Evolutionary conservation across 2,329 filamentous ascomycete species (phyloP), one percentile per base, ranked within the genome.

Genomic region (Neonectria neomacrospora): DNA sequence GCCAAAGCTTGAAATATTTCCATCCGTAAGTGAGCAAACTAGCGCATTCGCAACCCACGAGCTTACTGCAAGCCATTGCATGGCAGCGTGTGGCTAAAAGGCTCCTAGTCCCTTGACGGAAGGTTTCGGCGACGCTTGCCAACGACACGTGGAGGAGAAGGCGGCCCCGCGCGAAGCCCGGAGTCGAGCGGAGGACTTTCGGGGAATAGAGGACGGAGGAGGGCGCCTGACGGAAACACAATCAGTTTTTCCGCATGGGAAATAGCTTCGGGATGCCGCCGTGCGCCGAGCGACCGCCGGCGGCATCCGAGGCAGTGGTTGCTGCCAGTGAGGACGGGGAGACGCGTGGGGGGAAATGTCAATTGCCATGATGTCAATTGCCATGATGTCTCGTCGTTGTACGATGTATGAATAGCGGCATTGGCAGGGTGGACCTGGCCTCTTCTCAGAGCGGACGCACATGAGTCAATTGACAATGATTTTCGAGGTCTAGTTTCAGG

Each of bases 271-370:
- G 51, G 58, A 50, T 50, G n/a, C 42, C 58, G 58, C 58, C 58
- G 58, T 48, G 32, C 42, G 58, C 53, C 53, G 45, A 61, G 47
- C 28, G 32, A 23, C 44, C 45, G 11, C 32, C 58, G 58, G 53
- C 28, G 37, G 53, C 16, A 61, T 47, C 58, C 58, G 53, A 61
- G 45, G 28, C 14, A n/a, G 22, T 16, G 26, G 42, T n/a, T 26
- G 42, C 32, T 44, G 51, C n/a, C 34, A 52, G 53, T 32, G 42
- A 55, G 22, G 12, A 58, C 41, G 9, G 18, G 16, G 23, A 44
- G 41, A 28, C 55, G 55, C 47, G 39, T 58, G 56, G 39, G n/a
- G n/a, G n/a, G n/a, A n/a, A n/a, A n/a, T n/a, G n/a, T n/a, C n/a
- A n/a, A n/a, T n/a, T n/a, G n/a, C n/a, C n/a, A n/a, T n/a, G n/a